A percentile compares a stretch with the other conserved stretches of the same genome.
These are phyloP conservation scores for Aspergillus saccharolyticus DNA, from an alignment of 495 filamentous ascomycete genomes.

Conservation along the genomic window DNA sequence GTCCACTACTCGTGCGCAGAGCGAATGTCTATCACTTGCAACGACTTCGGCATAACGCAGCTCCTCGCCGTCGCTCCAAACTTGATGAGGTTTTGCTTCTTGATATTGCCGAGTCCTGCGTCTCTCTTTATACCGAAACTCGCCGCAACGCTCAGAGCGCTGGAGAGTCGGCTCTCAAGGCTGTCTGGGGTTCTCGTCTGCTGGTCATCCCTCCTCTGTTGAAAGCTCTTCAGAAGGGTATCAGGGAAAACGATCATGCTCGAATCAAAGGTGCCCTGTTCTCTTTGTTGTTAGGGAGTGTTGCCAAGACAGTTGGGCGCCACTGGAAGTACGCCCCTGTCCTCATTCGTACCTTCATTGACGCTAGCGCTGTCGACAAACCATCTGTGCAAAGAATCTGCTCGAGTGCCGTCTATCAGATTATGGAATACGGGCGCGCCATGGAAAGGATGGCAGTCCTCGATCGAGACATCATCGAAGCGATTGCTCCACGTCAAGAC, in stretches of 20 bases:
- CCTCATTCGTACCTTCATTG: constrained; percentile 81
- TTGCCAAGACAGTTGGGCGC: constrained; percentile 79
- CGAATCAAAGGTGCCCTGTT: constrained; percentile 93
- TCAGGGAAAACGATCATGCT: constrained; percentile 76
- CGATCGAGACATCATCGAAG: constrained; percentile 64
- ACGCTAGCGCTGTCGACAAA: constrained; percentile 84
- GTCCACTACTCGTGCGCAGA: constrained; percentile 80
- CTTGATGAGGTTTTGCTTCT: constrained; percentile 78
- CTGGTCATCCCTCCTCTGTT: constrained; percentile 86
- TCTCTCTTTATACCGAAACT: constrained; percentile 94
- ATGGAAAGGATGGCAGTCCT: constrained; percentile 82
- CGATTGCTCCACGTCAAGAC: constrained; percentile 68
- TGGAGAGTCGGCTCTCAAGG: constrained; percentile 90
- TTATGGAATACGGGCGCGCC: constrained; percentile 86
- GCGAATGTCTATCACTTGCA: constrained; percentile 94
- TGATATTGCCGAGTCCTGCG: constrained; percentile 84
- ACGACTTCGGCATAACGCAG: constrained; percentile 86
- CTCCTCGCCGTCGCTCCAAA: constrained; percentile 74
- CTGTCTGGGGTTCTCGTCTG: constrained; percentile 75
- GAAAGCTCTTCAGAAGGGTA: constrained; percentile 69
- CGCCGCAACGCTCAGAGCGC: constrained; percentile 88
- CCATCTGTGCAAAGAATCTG: constrained; percentile 90
- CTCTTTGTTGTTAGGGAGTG: constrained; percentile 78
- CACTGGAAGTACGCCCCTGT: constrained; percentile 91
- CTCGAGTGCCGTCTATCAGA: constrained; percentile 69